Percentiles rank a stretch among this genome's conserved stretches.
phyloP scores from a whole-genome alignment of 495 filamentous ascomycete species.

The Delitschia confertaspora region DNA sequence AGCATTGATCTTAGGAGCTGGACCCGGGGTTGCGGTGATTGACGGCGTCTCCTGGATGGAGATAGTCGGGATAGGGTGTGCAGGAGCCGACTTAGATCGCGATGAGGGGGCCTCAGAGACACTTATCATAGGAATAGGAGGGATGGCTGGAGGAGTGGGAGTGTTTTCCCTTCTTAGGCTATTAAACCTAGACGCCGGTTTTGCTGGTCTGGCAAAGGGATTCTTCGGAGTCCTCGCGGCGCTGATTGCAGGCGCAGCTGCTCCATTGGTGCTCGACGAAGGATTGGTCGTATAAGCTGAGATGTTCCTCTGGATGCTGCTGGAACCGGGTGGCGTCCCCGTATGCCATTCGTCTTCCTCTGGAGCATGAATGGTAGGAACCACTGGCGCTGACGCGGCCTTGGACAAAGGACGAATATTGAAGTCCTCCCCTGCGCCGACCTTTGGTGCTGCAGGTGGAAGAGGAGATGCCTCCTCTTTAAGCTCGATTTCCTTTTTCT shows the following conservation, averaged over 20 bases:
- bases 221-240: conserved; percentile 18
- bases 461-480: conserved; percentile 28
- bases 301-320: conserved; percentile 8
- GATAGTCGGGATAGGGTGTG: conserved; percentile 43
- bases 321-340: background rate
- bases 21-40: conserved; percentile 29
- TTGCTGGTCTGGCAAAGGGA: no score
- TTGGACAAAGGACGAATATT: conserved; percentile 16
- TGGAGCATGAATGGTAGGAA: conserved; percentile 16
- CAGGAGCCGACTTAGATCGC: conserved; percentile 21
- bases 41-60: conserved; percentile 46
- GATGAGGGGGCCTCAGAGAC: conserved; percentile 33
- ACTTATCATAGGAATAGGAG: conserved; percentile 31
- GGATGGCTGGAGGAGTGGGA: conserved; percentile 15
- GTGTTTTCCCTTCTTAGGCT: conserved; percentile 23
- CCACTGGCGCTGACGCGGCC: conserved; percentile 16
- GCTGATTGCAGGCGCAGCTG: conserved; percentile 15
- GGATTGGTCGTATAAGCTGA: conserved; percentile 6
- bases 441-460: conserved; percentile 2
- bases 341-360: conserved; percentile 1
- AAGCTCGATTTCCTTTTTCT: conserved; percentile 44
- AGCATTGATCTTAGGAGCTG: conserved; percentile 11
- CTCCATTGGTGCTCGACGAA: conserved; percentile 9
- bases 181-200: conserved; percentile 9
- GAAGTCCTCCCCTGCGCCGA: no score